Evolutionary conservation across 495 filamentous ascomycete genomes (phyloP).

Genomic region (Aspergillus bridgeri): DNA sequence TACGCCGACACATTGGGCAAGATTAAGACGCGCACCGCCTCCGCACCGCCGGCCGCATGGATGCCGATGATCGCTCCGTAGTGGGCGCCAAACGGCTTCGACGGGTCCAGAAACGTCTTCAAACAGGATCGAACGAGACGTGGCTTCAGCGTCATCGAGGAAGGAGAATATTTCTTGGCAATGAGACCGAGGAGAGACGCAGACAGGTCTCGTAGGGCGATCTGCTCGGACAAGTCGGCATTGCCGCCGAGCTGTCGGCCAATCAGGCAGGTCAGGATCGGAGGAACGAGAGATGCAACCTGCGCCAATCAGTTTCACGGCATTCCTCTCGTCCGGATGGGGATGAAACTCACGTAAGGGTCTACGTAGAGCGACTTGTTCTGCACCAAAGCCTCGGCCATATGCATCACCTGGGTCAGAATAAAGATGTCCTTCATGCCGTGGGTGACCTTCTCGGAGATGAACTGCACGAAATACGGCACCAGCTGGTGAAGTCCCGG

Average conservation of each 20-base stretch:
- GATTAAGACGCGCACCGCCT: slow-evolving; percentile 75
- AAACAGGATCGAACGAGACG: slow-evolving; percentile 88
- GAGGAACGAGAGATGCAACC: slow-evolving; percentile 75
- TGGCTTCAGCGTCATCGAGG: slow-evolving; percentile 74
- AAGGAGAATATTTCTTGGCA: slow-evolving; percentile 67
- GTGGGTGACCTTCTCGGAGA: slow-evolving; percentile 91
- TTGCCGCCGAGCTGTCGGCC: slow-evolving; percentile 73
- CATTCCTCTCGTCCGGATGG: not conserved
- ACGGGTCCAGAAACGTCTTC: slow-evolving; percentile 83
- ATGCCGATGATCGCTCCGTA: slow-evolving; percentile 85
- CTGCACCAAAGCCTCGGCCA: slow-evolving; percentile 75
- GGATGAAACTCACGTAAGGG: slow-evolving; percentile 63
- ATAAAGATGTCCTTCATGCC: slow-evolving; percentile 80
- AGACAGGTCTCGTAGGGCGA: slow-evolving; percentile 77
- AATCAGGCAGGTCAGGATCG: slow-evolving; percentile 86
- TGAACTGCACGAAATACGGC: slow-evolving; percentile 93
- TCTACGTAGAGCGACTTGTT: slow-evolving; percentile 82
- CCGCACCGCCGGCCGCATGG: slow-evolving; percentile 67
- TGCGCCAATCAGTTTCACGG: slow-evolving; percentile 13
- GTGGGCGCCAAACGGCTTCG: slow-evolving; percentile 72
- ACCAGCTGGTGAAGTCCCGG: slow-evolving; percentile 91
- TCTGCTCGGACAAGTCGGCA: slow-evolving; percentile 57
- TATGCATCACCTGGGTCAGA: slow-evolving; percentile 84
- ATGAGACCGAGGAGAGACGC: slow-evolving; percentile 73
- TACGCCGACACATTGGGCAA: slow-evolving; percentile 78